These are phyloP conservation scores for Tylopilus balloui DNA, from an alignment of 768 basidiomycete genomes.

Conservation along the genomic window DNA sequence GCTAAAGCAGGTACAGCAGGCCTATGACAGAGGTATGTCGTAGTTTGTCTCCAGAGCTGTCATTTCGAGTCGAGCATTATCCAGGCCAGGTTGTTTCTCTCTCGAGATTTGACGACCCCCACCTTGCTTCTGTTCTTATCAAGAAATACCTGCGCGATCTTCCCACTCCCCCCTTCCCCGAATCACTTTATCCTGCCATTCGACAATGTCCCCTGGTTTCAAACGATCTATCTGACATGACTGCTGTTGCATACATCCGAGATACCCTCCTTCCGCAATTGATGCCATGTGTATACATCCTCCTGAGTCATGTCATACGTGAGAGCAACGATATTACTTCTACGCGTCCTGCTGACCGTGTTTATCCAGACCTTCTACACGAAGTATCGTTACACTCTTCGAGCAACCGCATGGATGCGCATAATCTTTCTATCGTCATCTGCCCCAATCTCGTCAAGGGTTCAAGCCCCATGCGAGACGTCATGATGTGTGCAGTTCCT, in stretches of 20 bases:
- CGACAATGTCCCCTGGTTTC: constrained; percentile 61
- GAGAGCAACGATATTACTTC: constrained; percentile 21
- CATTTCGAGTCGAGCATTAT: constrained; percentile 6
- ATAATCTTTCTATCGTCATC: constrained; percentile 76
- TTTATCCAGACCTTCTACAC: constrained; percentile 62
- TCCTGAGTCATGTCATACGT: constrained; percentile 69
- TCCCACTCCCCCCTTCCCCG: constrained; percentile 74
- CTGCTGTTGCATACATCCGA: constrained; percentile 60
- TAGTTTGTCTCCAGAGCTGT: not conserved
- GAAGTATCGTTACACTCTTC: constrained; percentile 67
- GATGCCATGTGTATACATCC: constrained; percentile 66
- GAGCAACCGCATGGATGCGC: constrained; percentile 75
- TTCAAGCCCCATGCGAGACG: constrained; percentile 63
- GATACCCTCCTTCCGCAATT: constrained; percentile 64
- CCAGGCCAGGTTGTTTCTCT: constrained; percentile 76
- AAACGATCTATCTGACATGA: constrained; percentile 50
- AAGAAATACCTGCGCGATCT: constrained; percentile 85
- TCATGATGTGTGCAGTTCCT: constrained; percentile 66
- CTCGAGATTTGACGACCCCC: constrained; percentile 68
- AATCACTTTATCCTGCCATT: constrained; percentile 59
- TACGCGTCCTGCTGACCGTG: constrained; percentile 5
- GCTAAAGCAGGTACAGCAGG: constrained; percentile 72
- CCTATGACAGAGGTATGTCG: constrained; percentile 70
- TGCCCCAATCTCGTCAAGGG: constrained; percentile 76
- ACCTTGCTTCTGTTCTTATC: constrained; percentile 78